Base-by-base conservation (phyloP, 169 alveolate genomes). In the Eimeria falciformis region DNA sequence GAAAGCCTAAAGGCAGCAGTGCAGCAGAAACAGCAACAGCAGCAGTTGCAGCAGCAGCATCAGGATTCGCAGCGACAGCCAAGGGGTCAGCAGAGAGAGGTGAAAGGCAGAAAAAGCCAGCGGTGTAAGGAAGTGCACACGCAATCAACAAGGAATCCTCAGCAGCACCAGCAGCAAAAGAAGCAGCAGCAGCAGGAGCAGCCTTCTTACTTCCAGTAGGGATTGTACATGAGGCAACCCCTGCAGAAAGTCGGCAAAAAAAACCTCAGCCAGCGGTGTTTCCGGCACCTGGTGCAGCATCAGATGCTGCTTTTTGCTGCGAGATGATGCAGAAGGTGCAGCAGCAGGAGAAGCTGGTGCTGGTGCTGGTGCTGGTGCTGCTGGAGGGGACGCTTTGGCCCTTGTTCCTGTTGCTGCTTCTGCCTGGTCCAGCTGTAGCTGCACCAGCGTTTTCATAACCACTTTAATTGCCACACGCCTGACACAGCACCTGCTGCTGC, bases 241-340 rank as follows among this genome's bases (percentile, higher is more conserved):
- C 78, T 29, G 78, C 43, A 56, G 33, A 58, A 23, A 33, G 7
- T n/a, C 66, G 40, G 95, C 83, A 71, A 93, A 93, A 81, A 93
- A 93, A 14, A 93, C 95, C 53, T 93, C 95, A 2, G 95, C 95
- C 9, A 93, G 86, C 9, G 95, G 95, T 11, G 95, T 93, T 46
- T 93, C 95, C 23, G 95, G 95, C 29, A 93, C 84, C 1, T 43
- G 84, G 84, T 73, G 56, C 27, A 73, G 84, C 62, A 73, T 56
- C 84, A 73, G 37, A 23, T 73, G 62, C 33, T 43, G 84, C 84
- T 73, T 62, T 45, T 45, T 73, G 84, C 45, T 46, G 46, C 84
- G 56, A 12, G 65, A 37, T 1, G 40, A 14, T 21, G 84, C 62
- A 25, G 84, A 14, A 25, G 84, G 65, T 7, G 84, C 65, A 43